These are phyloP conservation scores for Dichotomopilus funicola DNA, from an alignment of 2,329 filamentous ascomycete species.

Conservation along the genomic window DNA sequence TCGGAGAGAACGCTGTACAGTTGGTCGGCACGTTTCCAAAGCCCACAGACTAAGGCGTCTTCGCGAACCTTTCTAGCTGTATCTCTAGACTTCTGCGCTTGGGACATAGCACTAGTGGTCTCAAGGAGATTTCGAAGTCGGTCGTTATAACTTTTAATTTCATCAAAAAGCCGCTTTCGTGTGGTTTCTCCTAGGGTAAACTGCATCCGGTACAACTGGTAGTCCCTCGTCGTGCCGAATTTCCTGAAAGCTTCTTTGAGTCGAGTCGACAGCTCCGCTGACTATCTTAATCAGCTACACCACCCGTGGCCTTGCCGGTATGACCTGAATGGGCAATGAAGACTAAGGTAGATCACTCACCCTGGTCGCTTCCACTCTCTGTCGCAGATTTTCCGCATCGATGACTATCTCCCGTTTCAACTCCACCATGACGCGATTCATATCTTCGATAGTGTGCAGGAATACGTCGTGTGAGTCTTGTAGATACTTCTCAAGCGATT, in stretches of 20 bases:
- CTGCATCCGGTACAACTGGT: constrained; percentile 20
- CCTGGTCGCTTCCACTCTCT: background rate
- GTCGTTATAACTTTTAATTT: constrained; percentile 20
- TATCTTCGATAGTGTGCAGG: background rate
- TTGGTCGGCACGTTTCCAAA: constrained; percentile 23
- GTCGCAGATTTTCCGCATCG: background rate
- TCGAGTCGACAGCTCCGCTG: background rate
- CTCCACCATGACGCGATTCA: constrained; percentile 13
- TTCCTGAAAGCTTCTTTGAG: background rate
- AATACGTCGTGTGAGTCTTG: constrained; percentile 1
- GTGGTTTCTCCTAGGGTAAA: constrained; percentile 21
- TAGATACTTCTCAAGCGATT: constrained; percentile 15
- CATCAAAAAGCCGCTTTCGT: constrained; percentile 20
- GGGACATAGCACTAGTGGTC: constrained; percentile 13
- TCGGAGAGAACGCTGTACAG: constrained; percentile 21
- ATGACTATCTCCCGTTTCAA: constrained; percentile 21
- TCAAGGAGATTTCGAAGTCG: constrained; percentile 22
- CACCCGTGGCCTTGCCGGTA: no score
- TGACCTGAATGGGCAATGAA: no score
- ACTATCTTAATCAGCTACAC: background rate
- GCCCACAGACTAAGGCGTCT: constrained; percentile 13
- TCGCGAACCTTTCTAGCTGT: constrained; percentile 9
- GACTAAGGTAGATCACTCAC: background rate
- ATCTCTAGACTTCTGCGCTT: background rate
- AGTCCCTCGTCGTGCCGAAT: constrained; percentile 5